Conservation (phyloP, 2,329 filamentous ascomycete genomes). For the Colletotrichum brevisporum region DNA sequence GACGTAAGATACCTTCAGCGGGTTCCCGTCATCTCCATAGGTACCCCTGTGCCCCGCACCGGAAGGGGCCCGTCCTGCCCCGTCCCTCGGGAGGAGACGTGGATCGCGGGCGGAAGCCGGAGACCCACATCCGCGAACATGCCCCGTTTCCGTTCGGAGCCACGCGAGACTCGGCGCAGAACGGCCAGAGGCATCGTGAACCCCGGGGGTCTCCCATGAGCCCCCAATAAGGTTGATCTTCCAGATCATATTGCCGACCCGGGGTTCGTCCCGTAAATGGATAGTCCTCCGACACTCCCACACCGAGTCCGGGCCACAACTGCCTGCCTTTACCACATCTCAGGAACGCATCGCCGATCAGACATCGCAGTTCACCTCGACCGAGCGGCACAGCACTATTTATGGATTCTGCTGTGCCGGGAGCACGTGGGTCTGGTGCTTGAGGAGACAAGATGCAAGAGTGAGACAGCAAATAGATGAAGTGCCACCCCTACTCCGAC, state of each 20-base stretch:
- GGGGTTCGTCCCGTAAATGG: no score
- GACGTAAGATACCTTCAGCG: conserved; percentile 1
- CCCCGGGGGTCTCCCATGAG: no score
- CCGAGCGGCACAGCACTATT: no score
- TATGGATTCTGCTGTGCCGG: not conserved
- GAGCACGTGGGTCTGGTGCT: not conserved
- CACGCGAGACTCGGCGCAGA: not conserved
- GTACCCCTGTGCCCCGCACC: not conserved
- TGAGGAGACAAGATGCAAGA: not conserved
- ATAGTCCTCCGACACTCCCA: no score
- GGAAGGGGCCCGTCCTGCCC: not conserved
- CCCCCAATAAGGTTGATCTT: no score
- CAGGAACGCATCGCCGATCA: no score
- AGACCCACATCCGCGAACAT: not conserved
- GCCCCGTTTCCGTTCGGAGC: not conserved
- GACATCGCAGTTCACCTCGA: no score
- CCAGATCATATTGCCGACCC: no score
- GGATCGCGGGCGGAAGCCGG: not conserved
- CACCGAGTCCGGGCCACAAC: no score
- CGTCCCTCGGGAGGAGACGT: not conserved
- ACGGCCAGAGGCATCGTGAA: not conserved
- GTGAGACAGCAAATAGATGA: not conserved
- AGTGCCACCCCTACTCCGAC: not conserved
- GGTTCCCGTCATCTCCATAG: not conserved
- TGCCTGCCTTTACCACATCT: no score